These are phyloP conservation scores for Cephalotrichum gorgonifer DNA, from an alignment of 2,329 filamentous ascomycete genomes.

Conservation along the genomic window DNA sequence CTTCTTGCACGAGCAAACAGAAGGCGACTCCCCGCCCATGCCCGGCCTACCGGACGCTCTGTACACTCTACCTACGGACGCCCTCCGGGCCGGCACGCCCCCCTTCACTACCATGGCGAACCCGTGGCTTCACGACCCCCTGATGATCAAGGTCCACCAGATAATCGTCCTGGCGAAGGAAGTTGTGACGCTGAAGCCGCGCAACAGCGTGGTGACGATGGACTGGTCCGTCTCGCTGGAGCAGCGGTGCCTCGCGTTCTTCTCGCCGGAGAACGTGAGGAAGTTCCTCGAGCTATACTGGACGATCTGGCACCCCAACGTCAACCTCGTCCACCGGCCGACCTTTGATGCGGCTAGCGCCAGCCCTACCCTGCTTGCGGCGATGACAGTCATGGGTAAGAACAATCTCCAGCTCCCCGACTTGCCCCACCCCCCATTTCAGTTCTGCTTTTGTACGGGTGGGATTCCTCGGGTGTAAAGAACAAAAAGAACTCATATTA, in stretches of 20 bases:
- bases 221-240: conserved; percentile 21
- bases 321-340: conserved; percentile 22
- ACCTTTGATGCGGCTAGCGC: conserved; percentile 19
- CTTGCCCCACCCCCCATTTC: not conserved
- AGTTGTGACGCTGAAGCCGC: conserved; percentile 21
- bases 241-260: conserved; percentile 15
- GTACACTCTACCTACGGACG: not conserved
- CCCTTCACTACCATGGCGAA: not conserved
- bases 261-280: conserved; percentile 15
- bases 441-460: not conserved
- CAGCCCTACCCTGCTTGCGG: conserved; percentile 19
- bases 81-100: conserved; percentile 6
- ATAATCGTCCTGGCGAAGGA: conserved; percentile 22
- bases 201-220: conserved; percentile 21
- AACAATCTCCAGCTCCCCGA: too few species aligned
- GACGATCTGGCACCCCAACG: conserved; percentile 25
- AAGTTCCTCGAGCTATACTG: conserved; percentile 22
- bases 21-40: not conserved
- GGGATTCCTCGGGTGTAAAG: not conserved
- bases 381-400: conserved; percentile 23
- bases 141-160: conserved; percentile 22
- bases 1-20: conserved; percentile 6
- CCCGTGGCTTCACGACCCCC: conserved; percentile 16
- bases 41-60: not conserved
- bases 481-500: conserved; percentile 4